Evolutionary conservation across 2,329 filamentous ascomycete species (phyloP).

Genomic region (Bisporella sp.): DNA sequence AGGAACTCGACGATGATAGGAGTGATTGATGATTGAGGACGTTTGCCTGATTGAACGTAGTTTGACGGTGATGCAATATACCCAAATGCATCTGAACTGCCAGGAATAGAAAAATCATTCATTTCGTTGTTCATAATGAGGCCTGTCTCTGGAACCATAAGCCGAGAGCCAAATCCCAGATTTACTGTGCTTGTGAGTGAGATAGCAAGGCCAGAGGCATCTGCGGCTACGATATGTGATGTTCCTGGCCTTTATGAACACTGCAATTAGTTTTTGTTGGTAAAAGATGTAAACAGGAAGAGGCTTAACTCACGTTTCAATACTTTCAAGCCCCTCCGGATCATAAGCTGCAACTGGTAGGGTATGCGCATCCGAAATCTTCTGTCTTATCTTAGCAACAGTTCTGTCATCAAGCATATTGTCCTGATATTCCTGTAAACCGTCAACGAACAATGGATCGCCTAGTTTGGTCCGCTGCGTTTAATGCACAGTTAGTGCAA

Average conservation of each 20-base stretch:
- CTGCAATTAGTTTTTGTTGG: constrained; percentile 7
- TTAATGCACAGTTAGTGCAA: too few species aligned
- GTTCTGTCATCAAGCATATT: constrained; percentile 38
- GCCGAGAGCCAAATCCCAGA: constrained; percentile 51
- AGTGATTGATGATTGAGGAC: not conserved
- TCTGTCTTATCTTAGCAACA: constrained; percentile 40
- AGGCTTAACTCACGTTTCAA: constrained; percentile 23
- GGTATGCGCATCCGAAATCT: constrained; percentile 41
- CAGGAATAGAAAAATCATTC: constrained; percentile 60
- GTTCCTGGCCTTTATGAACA: constrained; percentile 32
- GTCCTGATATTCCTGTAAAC: constrained; percentile 54
- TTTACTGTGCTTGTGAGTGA: constrained; percentile 60
- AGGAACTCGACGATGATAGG: not conserved
- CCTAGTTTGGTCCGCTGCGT: not conserved
- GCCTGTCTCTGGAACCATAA: constrained; percentile 54
- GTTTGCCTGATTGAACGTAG: not conserved
- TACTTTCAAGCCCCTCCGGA: constrained; percentile 49
- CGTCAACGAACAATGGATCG: not conserved
- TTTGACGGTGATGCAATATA: not conserved
- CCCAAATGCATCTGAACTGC: constrained; percentile 54
- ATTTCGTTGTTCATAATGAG: constrained; percentile 57
- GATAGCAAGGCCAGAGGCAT: constrained; percentile 51
- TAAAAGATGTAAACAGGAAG: not conserved
- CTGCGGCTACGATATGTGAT: constrained; percentile 44
- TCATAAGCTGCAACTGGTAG: constrained; percentile 55